phyloP scores from a whole-genome alignment of 306 rosid species.

The Pyrus bretschneideri region DNA sequence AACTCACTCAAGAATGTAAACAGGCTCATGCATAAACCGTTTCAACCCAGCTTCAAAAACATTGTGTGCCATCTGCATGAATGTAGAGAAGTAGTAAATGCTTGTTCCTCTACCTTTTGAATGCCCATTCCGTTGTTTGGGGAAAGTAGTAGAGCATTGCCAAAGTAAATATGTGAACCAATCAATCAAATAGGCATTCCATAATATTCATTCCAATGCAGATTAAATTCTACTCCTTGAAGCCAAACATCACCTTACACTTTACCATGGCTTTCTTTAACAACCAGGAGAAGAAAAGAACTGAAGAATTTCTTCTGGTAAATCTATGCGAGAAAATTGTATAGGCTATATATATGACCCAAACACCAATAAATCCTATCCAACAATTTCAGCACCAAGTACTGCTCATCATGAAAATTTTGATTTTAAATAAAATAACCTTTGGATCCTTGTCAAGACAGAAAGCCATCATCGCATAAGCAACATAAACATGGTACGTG shows the following conservation, averaged over 20 bases:
- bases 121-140: neutral
- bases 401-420: constrained; percentile 1
- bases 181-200: neutral
- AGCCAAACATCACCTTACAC: neutral
- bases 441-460: constrained; percentile 96
- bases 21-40: constrained; percentile 83
- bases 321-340: neutral
- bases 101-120: neutral
- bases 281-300: neutral
- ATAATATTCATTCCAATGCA: neutral
- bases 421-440: constrained; percentile 29
- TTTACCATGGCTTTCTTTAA: neutral
- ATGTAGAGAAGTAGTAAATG: constrained; percentile 10
- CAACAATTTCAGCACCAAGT: neutral
- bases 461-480: constrained; percentile 86
- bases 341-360: constrained; percentile 8
- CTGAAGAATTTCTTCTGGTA: neutral
- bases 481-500: constrained; percentile 90
- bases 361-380: constrained; percentile 7
- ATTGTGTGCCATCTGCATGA: constrained; percentile 89
- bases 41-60: constrained; percentile 91
- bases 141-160: neutral
- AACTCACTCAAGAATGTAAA: constrained; percentile 94
- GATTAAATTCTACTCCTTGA: neutral
- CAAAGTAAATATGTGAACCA: neutral